These are phyloP conservation scores for Penicillium sclerotiorum DNA, from an alignment of 2,329 filamentous ascomycete genomes.

Conservation along the genomic window DNA sequence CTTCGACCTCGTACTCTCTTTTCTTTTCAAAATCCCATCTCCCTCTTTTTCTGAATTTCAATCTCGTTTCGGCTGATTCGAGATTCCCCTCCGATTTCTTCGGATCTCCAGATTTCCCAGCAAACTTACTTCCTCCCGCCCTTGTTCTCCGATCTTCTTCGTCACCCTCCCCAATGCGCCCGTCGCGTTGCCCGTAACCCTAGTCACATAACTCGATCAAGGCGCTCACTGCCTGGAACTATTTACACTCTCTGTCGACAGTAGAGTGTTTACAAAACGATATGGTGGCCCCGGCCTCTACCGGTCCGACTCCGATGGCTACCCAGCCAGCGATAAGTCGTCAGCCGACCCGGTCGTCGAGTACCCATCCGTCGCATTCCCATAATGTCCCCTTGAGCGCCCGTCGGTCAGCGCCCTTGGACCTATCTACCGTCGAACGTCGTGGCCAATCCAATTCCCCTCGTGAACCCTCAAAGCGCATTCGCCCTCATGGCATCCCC, in stretches of 20 bases:
- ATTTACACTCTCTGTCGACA: conserved; percentile 11
- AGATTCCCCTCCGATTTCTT: not conserved
- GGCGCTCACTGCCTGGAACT: conserved; percentile 25
- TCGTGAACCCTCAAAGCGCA: conserved; percentile 74
- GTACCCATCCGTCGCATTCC: conserved; percentile 47
- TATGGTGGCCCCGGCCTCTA: conserved; percentile 51
- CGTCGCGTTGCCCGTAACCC: conserved; percentile 33
- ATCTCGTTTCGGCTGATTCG: conserved; percentile 9
- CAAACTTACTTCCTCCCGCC: conserved; percentile 14
- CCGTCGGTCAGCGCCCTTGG: conserved; percentile 69
- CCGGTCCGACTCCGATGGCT: conserved; percentile 40
- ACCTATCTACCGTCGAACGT: conserved; percentile 87
- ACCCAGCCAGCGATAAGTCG: conserved; percentile 36
- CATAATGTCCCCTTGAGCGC: conserved; percentile 64
- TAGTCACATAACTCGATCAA: conserved; percentile 32
- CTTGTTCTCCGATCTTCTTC: conserved; percentile 12
- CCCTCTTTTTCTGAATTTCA: conserved; percentile 17
- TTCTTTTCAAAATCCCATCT: conserved; percentile 4
- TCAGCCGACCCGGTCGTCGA: conserved; percentile 44
- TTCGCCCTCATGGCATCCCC: conserved; percentile 78
- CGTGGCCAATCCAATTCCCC: conserved; percentile 78
- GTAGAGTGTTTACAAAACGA: conserved; percentile 27
- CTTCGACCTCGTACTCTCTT: no score
- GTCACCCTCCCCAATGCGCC: conserved; percentile 36
- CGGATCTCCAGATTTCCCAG: not conserved